Percentiles rank a stretch among this genome's conserved stretches.
Evolutionary conservation across 73 alveolate species (phyloP).

Genomic region (Blepharisma stoltei): DNA sequence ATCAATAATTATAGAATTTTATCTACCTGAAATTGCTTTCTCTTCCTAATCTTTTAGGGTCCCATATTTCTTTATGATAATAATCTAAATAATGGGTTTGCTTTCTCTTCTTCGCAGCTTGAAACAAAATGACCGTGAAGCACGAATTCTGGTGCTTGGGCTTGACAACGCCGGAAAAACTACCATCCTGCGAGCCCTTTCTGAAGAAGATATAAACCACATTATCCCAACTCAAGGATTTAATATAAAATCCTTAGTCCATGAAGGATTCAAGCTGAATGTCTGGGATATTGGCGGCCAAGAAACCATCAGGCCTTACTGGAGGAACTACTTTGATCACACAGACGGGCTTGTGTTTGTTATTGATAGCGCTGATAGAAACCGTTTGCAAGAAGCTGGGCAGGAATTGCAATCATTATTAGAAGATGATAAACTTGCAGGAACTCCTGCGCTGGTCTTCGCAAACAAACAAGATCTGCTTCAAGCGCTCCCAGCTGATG

Average conservation of each 20-base stretch:
- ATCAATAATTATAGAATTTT: too few relatives aligned
- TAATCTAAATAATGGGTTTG: constrained; percentile 45
- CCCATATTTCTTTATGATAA: not conserved
- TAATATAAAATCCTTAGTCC: constrained; percentile 89
- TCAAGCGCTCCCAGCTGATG: constrained; percentile 97
- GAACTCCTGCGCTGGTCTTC: constrained; percentile 76
- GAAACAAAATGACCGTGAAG: constrained; percentile 89
- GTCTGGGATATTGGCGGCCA: constrained; percentile 99
- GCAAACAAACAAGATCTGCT: constrained; percentile 63
- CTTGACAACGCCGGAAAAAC: constrained; percentile 99
- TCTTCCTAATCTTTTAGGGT: too few relatives aligned
- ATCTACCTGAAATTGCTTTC: too few relatives aligned
- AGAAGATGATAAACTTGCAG: constrained; percentile 85
- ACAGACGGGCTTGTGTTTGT: constrained; percentile 95
- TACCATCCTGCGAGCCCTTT: constrained; percentile 93
- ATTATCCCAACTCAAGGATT: constrained; percentile 98
- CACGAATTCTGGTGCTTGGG: constrained; percentile 95
- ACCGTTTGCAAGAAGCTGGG: constrained; percentile 94
- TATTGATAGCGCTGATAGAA: constrained; percentile 94
- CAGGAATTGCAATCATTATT: constrained; percentile 71
- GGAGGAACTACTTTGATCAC: constrained; percentile 97
- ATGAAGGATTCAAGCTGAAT: constrained; percentile 97
- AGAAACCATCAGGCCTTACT: constrained; percentile 93
- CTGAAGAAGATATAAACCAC: constrained; percentile 91
- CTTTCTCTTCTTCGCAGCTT: constrained; percentile 49